Conservation (phyloP, 345 rosid species). For the Turnera subulata region DNA sequence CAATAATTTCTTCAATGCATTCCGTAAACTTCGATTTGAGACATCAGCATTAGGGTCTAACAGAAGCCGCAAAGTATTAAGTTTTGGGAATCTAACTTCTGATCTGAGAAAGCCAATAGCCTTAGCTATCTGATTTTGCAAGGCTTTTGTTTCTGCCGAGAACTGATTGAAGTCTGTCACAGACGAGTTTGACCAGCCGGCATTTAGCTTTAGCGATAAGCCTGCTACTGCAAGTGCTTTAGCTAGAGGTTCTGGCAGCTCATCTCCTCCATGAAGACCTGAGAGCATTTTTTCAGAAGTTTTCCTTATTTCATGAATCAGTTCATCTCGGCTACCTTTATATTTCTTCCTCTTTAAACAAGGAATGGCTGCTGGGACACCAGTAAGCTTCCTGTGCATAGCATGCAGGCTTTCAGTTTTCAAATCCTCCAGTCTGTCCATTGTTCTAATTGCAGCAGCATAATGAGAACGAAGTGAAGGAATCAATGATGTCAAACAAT, state of each 20-base stretch:
- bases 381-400: constrained; percentile 69
- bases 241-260: constrained; percentile 56
- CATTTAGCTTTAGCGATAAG: constrained; percentile 46
- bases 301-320: constrained; percentile 43
- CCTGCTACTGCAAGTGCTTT: constrained; percentile 66
- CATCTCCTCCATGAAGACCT: constrained; percentile 37
- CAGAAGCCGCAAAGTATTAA: constrained; percentile 48
- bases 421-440: constrained; percentile 51
- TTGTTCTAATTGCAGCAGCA: constrained; percentile 39
- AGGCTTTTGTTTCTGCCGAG: constrained; percentile 44
- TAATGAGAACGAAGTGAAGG: constrained; percentile 33
- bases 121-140: constrained; percentile 70
- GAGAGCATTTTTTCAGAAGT: constrained; percentile 53
- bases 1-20: constrained; percentile 51
- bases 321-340: constrained; percentile 31
- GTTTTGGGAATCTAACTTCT: constrained; percentile 44
- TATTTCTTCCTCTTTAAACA: constrained; percentile 22
- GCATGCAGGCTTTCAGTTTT: constrained; percentile 49
- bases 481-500: constrained; percentile 16
- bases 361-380: constrained; percentile 34
- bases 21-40: constrained; percentile 39
- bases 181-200: constrained; percentile 28
- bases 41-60: constrained; percentile 50
- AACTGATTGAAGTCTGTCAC: constrained; percentile 36
- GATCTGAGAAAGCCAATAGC: constrained; percentile 53